A percentile compares a stretch with the other conserved stretches of the same genome.
Conservation (phyloP, 306 rosid genomes). For the Crotalaria pallida region DNA sequence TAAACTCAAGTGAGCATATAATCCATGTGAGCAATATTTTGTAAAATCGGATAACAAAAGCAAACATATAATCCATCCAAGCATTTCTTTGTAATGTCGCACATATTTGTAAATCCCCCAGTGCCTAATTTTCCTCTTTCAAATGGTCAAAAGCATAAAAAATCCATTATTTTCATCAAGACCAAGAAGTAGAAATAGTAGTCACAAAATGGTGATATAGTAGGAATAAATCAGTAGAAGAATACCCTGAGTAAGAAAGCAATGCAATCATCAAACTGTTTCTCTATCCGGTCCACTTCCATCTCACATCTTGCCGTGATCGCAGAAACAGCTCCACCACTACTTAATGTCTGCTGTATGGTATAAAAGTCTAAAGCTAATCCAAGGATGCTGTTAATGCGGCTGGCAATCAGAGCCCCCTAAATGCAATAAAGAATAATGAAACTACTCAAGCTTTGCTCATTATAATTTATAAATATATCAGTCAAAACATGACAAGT, state of each 20-base stretch:
- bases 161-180: constrained; percentile 15
- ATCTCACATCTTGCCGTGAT: constrained; percentile 88
- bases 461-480: constrained; percentile 11
- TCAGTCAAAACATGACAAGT: constrained; percentile 17
- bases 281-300: constrained; percentile 92
- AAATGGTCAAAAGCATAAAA: not conserved
- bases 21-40: not conserved
- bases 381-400: constrained; percentile 86
- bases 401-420: constrained; percentile 97
- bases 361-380: constrained; percentile 85
- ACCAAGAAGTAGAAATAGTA: not conserved
- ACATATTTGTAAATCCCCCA: not conserved
- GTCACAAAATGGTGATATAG: not conserved
- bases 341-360: constrained; percentile 69
- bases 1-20: not conserved
- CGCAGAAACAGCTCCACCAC: constrained; percentile 87
- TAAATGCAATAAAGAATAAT: constrained; percentile 28
- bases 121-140: not conserved
- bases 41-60: not conserved
- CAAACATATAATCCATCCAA: not conserved
- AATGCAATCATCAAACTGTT: constrained; percentile 91
- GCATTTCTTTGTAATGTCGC: not conserved
- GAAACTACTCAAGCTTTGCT: constrained; percentile 29
- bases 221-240: constrained; percentile 20
- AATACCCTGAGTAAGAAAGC: constrained; percentile 90